phyloP scores from a whole-genome alignment of 1,284 basidiomycete genomes.

The Ganoderma multipileum region DNA sequence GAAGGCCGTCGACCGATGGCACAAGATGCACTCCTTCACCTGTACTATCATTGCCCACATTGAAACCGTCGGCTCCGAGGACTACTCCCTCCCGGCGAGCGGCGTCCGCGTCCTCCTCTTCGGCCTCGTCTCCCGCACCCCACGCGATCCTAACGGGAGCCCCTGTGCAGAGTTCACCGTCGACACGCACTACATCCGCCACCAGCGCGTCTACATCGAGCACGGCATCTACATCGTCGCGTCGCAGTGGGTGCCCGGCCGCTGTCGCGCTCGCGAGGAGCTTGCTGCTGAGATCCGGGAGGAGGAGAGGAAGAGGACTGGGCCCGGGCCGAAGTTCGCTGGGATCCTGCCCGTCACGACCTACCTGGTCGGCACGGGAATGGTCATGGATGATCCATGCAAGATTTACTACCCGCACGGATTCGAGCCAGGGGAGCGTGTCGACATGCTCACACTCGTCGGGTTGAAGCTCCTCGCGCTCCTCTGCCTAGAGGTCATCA shows the following conservation, averaged over 20 bases:
- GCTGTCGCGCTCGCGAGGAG: neutral
- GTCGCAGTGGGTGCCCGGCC: neutral
- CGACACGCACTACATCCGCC: neutral
- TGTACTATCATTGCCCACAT: neutral
- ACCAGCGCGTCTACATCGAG: neutral
- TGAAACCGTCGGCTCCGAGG: neutral
- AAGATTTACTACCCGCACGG: neutral
- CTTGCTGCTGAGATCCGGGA: neutral
- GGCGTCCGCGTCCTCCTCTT: slow-evolving; percentile 1
- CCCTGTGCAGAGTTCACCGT: neutral
- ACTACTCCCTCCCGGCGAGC: neutral
- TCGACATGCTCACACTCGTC: neutral
- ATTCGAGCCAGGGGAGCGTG: neutral
- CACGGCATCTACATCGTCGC: slow-evolving; percentile 8
- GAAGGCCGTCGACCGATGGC: neutral
- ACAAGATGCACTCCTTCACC: neutral
- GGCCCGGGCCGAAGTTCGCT: neutral
- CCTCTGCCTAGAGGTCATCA: neutral
- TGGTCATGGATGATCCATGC: neutral
- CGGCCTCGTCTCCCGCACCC: slow-evolving; percentile 1
- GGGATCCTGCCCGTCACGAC: neutral
- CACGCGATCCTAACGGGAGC: neutral
- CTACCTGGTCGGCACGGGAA: slow-evolving; percentile 2
- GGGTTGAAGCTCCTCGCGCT: neutral
- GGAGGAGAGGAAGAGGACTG: neutral